Base-by-base conservation (phyloP, 2,329 filamentous ascomycete species). In the Trichoderma citrinoviride region DNA sequence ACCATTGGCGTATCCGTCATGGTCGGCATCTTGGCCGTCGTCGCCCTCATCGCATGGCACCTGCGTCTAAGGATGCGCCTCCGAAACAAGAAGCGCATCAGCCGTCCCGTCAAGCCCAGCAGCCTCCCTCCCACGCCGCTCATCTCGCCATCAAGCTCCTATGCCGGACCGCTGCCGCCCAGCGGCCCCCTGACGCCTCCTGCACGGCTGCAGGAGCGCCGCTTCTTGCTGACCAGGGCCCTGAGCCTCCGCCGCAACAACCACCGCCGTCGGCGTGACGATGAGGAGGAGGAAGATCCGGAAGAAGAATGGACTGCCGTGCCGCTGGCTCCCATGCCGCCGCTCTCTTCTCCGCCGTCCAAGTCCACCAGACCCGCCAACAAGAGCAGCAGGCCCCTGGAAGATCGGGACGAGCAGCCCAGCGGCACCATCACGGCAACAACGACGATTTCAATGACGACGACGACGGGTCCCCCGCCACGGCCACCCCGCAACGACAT, bases 181-280 rank as follows among this genome's bases (percentile, higher is more conserved):
- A 61, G 66, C 2, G 61, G 67, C 2, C 75, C 75, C 0, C 68
- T 81, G 25, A 81, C 78, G 0, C 82, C 83, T 1, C 83, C 83
- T 0, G 78, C 78, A 2, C 78, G 81, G 19, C 77, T 85, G 2
- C 76, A 79, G 58, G 81, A 84, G 57, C 77, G 82, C 6, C 78
- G 73, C 41, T 76, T 81, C 54, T 76, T 84, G 19, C 74, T 79
- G 1, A 60, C 70, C 2, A 43, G 64, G 14, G 54, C 50, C 1
- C 40, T 65, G 23, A 65, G 62, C 21, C 41, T 64, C 29, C 43
- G 61, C 21, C 61, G 61, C 2, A 47, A 25, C 17, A 33, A 64
- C 10, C 52, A 56, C 3, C 53, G 47, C 8, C 21, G 53, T 37
- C 46, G 37, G 7, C 23, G 6, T 33, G 23, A 52, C 7, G 61